Base-by-base conservation (phyloP, 2,329 filamentous ascomycete genomes). In the Orbilia oligospora region DNA sequence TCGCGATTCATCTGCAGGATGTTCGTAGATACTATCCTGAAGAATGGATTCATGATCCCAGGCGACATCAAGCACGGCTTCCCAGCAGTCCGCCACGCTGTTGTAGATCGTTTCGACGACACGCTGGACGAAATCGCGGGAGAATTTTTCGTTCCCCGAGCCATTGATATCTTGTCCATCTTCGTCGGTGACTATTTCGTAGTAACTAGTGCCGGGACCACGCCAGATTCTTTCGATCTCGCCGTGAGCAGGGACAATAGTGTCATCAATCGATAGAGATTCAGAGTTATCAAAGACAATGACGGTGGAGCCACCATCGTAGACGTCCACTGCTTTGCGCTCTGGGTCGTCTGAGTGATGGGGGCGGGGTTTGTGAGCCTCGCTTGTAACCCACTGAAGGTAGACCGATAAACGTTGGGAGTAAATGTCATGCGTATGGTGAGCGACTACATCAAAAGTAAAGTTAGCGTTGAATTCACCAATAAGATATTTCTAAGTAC, bases 201-300 rank as follows among this genome's bases (percentile, higher is more conserved):
- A 85, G 36, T 84, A 84, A 1, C 84, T 84, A 0, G 88, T 83
- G 72, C 87, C 87, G 5, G 88, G 82, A 4, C 87, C 83, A 8
- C 87, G 84, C 87, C 87, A 88, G n/a, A 86, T 84, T n/a, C 84
- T 84, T 81, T 88, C 87, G 58, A 87, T 85, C 71, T 87, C 85
- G 53, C 86, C 84, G 14, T 87, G 84, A 2, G 87, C 87, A 1
- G 86, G 83, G 20, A 88, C 85, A 9, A 88, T 79, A 0, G 87
- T 88, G 79, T 88, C 86, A 44, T 86, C 84, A 27, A 87, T 85
- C 10, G 84, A 84, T 18, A 84, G 84, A 1, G 86, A 86, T 30
- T 87, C 85, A 0, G 86, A 86, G 58, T 86, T 86, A 76, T 88
- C 87, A 76, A 89, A 88, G 30, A 89, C 83, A 68, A 89, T 87